Conservation (phyloP, 2,329 filamentous ascomycete species). For the Magnaporthiopsis poae region DNA sequence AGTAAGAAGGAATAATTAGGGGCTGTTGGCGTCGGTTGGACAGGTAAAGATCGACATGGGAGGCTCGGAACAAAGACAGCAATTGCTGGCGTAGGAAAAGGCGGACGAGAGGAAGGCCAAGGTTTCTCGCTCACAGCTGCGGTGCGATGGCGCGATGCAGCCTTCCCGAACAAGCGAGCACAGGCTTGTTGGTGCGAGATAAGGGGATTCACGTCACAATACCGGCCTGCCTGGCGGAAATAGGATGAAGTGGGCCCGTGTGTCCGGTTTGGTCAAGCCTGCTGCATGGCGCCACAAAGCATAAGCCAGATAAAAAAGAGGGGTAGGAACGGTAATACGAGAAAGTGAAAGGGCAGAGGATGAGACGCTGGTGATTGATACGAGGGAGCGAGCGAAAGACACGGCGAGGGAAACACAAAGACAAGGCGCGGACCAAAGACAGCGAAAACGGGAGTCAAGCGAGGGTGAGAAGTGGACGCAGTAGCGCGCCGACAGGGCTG, state of each 20-base stretch:
- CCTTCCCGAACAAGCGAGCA: neutral
- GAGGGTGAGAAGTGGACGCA: neutral
- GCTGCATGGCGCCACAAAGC: neutral
- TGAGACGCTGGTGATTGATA: neutral
- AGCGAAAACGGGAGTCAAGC: neutral
- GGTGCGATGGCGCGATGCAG: neutral
- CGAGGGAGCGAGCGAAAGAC: neutral
- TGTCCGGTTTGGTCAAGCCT: neutral
- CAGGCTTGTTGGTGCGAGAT: neutral
- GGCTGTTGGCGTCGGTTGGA: neutral
- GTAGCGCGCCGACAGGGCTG: neutral
- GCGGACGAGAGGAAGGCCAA: neutral
- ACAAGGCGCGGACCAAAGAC: too few relatives aligned
- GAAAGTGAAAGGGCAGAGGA: neutral
- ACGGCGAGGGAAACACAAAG: too few relatives aligned
- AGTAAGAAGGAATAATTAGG: neutral
- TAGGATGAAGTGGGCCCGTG: neutral
- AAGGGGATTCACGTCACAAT: neutral
- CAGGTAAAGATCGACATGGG: neutral
- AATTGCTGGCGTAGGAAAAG: neutral
- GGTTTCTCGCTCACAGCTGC: neutral
- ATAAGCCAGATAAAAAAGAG: neutral
- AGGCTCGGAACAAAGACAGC: neutral
- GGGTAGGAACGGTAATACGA: neutral
- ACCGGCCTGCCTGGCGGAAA: neutral